Conservation (phyloP, 148 eudicot species). For the Amaranthus cruentus region DNA sequence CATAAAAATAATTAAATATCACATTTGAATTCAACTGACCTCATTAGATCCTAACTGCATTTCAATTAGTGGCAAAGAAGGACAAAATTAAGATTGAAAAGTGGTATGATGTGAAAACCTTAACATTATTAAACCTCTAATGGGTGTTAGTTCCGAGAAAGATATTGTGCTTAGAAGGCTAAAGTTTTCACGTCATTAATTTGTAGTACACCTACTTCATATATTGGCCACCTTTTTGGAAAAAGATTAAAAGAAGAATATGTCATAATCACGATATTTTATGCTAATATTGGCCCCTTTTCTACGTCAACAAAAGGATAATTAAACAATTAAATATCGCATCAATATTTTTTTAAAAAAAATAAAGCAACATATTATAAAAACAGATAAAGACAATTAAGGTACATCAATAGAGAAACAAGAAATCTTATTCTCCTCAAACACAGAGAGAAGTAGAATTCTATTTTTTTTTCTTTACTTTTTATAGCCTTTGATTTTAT, state of each 20-base stretch:
- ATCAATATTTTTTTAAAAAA: background rate
- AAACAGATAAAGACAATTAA: too few species aligned
- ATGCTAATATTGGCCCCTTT: constrained; percentile 10
- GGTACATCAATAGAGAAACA: too few species aligned
- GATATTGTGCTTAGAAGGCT: constrained; percentile 17
- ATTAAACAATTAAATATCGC: background rate
- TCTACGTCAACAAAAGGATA: background rate
- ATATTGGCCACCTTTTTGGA: constrained; percentile 20
- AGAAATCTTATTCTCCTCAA: too few species aligned
- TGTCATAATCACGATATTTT: constrained; percentile 19
- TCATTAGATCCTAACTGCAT: too few species aligned
- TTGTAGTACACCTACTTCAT: background rate
- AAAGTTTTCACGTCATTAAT: constrained; percentile 17
- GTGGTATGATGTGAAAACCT: too few species aligned
- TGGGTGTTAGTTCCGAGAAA: constrained; percentile 25
- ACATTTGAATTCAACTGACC: too few species aligned
- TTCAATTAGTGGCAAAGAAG: too few species aligned
- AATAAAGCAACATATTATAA: too few species aligned
- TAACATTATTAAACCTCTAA: too few species aligned
- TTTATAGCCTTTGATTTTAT: background rate
- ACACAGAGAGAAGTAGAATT: too few species aligned
- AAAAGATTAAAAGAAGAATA: constrained; percentile 13
- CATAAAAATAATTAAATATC: too few species aligned
- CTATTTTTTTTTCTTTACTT: background rate
- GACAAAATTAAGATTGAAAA: too few species aligned